Percentiles rank a stretch among this genome's conserved stretches.
Conservation (phyloP, 116 monocot genomes). For the Cymodocea nodosa region DNA sequence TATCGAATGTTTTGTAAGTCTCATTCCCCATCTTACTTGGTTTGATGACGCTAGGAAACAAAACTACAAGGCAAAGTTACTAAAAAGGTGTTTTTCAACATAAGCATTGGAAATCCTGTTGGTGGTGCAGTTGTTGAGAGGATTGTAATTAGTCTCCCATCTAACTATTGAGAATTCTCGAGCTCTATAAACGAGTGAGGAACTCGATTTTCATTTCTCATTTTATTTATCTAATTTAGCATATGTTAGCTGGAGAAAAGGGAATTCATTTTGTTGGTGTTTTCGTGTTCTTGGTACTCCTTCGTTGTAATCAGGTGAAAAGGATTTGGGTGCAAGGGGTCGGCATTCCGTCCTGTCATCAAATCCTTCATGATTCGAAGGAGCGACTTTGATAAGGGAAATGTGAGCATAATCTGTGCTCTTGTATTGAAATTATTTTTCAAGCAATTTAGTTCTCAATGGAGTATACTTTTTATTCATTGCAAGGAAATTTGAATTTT, state of each 20-base stretch:
- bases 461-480: too few species aligned
- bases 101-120: conserved; percentile 20
- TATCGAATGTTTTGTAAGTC: neutral
- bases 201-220: neutral
- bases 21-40: neutral
- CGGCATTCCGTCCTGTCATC: conserved; percentile 79
- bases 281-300: neutral
- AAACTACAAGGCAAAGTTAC: conserved; percentile 17
- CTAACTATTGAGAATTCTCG: conserved; percentile 21
- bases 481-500: too few species aligned
- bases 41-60: conserved; percentile 3
- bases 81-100: conserved; percentile 21
- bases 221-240: neutral
- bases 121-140: conserved; percentile 10
- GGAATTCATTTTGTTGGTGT: neutral
- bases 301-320: conserved; percentile 46
- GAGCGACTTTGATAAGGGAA: conserved; percentile 92
- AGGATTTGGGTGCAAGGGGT: conserved; percentile 91
- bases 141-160: conserved; percentile 21
- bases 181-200: conserved; percentile 21
- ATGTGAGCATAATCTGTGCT: conserved; percentile 30
- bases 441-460: neutral
- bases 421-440: neutral
- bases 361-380: conserved; percentile 98
- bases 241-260: neutral